phyloP scores from a whole-genome alignment of 257 asterid species.

The Agastache rugosa region DNA sequence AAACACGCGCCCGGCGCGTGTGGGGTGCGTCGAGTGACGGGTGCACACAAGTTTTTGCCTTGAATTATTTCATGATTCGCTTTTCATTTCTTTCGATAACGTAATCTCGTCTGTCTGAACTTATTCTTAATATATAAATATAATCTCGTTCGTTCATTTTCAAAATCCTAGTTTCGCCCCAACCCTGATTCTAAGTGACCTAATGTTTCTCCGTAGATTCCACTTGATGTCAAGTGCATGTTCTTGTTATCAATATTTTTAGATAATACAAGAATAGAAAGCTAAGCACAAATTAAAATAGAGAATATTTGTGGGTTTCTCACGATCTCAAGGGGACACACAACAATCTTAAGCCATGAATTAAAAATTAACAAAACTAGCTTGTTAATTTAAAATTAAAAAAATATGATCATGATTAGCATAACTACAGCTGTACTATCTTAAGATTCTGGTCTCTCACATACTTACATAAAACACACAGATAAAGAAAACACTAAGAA shows the following conservation, averaged over 20 bases:
- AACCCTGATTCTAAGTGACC: too few species aligned
- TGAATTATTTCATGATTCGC: neutral
- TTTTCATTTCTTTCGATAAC: neutral
- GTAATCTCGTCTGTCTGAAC: too few species aligned
- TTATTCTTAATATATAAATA: too few species aligned
- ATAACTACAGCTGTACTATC: constrained; percentile 33
- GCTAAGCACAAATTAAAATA: neutral
- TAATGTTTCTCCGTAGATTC: neutral
- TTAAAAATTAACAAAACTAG: neutral
- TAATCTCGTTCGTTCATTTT: too few species aligned
- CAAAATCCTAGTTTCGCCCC: too few species aligned
- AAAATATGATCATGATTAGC: constrained; percentile 29
- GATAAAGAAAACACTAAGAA: neutral
- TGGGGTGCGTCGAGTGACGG: too few species aligned
- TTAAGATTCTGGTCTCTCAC: constrained; percentile 23
- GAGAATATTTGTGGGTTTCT: neutral
- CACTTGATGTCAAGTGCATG: neutral
- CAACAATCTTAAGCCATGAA: constrained; percentile 3
- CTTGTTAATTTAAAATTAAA: neutral
- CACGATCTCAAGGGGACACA: neutral
- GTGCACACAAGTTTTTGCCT: too few species aligned
- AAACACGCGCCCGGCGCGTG: too few species aligned
- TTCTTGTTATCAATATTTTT: neutral
- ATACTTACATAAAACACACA: neutral
- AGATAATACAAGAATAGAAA: neutral